These are phyloP conservation scores for Trichoderma asperelloides DNA, from an alignment of 495 filamentous ascomycete species.

Conservation along the genomic window DNA sequence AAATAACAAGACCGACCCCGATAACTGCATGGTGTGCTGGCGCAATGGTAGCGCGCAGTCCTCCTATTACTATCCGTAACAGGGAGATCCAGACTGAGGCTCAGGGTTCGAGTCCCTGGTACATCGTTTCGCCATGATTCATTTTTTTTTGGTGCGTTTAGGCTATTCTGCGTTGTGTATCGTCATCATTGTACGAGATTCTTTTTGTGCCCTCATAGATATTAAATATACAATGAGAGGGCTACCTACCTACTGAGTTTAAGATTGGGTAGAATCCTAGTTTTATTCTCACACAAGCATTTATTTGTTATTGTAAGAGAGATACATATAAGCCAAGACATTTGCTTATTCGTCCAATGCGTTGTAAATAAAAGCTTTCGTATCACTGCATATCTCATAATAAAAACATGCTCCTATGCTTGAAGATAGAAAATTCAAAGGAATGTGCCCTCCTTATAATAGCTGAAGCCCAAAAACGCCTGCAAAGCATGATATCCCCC, in stretches of 20 bases:
- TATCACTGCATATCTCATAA: too few species aligned
- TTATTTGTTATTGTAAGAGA: too few species aligned
- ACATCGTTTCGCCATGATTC: not conserved
- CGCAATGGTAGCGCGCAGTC: constrained; percentile 11
- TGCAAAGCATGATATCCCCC: not conserved
- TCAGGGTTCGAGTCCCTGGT: constrained; percentile 13
- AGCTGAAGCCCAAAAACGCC: not conserved
- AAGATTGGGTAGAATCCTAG: too few species aligned
- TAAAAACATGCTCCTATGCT: too few species aligned
- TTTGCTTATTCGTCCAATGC: too few species aligned
- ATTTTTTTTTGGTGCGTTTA: too few species aligned
- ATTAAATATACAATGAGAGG: not conserved
- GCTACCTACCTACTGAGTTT: too few species aligned
- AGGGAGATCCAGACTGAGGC: constrained; percentile 9
- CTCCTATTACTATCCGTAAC: constrained; percentile 7
- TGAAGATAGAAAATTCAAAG: not conserved
- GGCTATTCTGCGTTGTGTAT: too few species aligned
- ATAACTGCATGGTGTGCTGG: constrained; percentile 10
- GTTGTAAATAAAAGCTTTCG: too few species aligned
- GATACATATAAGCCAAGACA: too few species aligned
- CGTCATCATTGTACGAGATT: not conserved
- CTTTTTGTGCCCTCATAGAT: not conserved
- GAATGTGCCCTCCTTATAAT: not conserved
- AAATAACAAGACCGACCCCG: not conserved
- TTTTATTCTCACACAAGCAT: too few species aligned